Base-by-base conservation (phyloP, 768 basidiomycete genomes). In the Mycena pura region DNA sequence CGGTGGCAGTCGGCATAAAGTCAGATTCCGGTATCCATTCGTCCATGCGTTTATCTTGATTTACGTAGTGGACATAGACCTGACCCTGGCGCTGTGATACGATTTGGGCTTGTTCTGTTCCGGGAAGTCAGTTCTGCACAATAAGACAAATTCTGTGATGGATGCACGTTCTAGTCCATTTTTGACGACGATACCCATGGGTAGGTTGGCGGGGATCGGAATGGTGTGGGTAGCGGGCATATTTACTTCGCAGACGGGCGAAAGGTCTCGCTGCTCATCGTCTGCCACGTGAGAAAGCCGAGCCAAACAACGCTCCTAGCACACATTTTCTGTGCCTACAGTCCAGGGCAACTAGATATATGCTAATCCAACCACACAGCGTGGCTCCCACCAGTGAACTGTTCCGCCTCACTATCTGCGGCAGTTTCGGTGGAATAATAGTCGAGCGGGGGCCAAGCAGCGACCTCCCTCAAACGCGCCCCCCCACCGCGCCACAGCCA, bases 31-130 rank as follows among this genome's bases (percentile, higher is more conserved):
- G 75, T 21, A 90, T 75, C 91, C 91, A 92, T 70, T 89, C 88
- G 71, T 92, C 91, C 65, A 91, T 76, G 13, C 88, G 80, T 71
- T 89, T 89, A 77, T 93, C 91, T 21, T 81, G 77, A 68, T 84
- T 82, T 48, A 86, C 71, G 70, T 89, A 92, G 76, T 91, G 90
- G n/a, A 92, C 88, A 68, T 88, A 89, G 57, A 84, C 82, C 57
- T 85, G 80, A 11, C 76, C 82, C 19, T 70, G 70, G 32, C 82
- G 82, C 58, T 76, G 79, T 36, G 85, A 80, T 25, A 90, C 74
- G 55, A 91, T 75, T 21, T 83, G 77, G 13, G 82, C 90, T 49
- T 69, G 75, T 69, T 76, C 83, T 84, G 68, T 57, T 48, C 57
- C 49, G 50, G 54, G 32, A 66, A 53, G 62, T 57, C 54, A 51